Base-by-base conservation (phyloP, 164 flowering plant genomes). In the Nymphaea colorata region DNA sequence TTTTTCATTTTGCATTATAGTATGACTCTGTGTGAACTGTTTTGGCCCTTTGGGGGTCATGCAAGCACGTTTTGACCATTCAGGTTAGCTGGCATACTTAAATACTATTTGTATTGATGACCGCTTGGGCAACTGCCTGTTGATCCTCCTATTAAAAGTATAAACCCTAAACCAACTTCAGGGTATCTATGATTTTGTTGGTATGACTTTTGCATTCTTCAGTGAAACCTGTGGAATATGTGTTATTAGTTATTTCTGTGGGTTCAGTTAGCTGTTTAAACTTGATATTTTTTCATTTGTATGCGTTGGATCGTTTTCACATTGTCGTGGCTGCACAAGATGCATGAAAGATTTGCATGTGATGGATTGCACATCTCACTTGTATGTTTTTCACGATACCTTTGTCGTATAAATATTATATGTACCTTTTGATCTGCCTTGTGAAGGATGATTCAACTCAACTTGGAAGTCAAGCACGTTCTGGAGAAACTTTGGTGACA, bases 371-470 rank as follows among this genome's bases (percentile, higher is more conserved):
- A 51, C 57, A 8, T 51, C 57, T 8, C 57, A 8, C 14, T 51
- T 8, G 2, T 51, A 51, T 51, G 12, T 15, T 51, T 51, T 10
- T 51, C 57, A 51, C 14, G 10, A 8, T 51, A 51, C 57, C 0
- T 51, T 51, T 51, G 8, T 51, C 3, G 10, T 25, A 25, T 25
- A 8, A 55, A 55, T 55, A 16, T 55, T 55, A 8, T 55, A 8
- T 8, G 10, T 55, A 8, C 16, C 59, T 55, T 55, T 55, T 55
- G 59, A 55, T 55, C 10, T 55, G 1, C 36, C 1, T 25, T 75
- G 25, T 91, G 84, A 85, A 94, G 97, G 89, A 75, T 71, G 76
- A 81, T 74, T 64, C 71, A 47, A 68, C 66, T 70, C 66, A 75
- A 47, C 70, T 36, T 65, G 72, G 70, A 69, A 74, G 63, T 44